These are phyloP conservation scores for Coriolopsis trogii DNA, from an alignment of 1,284 basidiomycete species.

Conservation along the genomic window DNA sequence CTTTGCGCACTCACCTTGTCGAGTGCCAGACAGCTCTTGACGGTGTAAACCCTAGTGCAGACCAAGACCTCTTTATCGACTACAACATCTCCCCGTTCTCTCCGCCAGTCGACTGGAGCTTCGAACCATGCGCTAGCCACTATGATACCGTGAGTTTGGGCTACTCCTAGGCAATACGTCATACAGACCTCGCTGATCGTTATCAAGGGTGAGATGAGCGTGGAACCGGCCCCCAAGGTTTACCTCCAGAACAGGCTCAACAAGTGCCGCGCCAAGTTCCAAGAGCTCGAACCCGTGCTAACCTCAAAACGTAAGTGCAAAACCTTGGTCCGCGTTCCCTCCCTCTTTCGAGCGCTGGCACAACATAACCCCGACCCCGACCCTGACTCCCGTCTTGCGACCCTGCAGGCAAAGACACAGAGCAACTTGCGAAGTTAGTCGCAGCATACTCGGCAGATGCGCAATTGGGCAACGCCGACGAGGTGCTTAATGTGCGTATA, in stretches of 20 bases:
- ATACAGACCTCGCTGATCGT: not conserved
- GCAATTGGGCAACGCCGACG: constrained; percentile 62
- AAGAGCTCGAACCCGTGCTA: constrained; percentile 60
- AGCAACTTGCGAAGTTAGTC: constrained; percentile 53
- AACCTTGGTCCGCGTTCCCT: not conserved
- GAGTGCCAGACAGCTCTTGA: constrained; percentile 49
- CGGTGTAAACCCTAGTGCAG: constrained; percentile 55
- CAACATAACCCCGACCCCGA: not conserved
- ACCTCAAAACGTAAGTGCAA: constrained; percentile 58
- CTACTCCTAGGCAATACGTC: not conserved
- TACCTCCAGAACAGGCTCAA: constrained; percentile 79
- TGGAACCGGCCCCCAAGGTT: constrained; percentile 70
- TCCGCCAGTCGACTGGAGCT: constrained; percentile 65
- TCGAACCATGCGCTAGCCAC: constrained; percentile 74
- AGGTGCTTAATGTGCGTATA: constrained; percentile 54
- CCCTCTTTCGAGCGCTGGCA: not conserved
- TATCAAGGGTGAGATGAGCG: constrained; percentile 59
- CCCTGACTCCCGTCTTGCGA: constrained; percentile 3
- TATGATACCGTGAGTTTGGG: constrained; percentile 68
- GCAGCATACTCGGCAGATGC: constrained; percentile 54
- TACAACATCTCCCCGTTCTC: constrained; percentile 70
- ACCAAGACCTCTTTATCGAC: constrained; percentile 73
- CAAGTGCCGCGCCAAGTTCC: constrained; percentile 57
- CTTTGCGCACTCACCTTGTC: constrained; percentile 50
- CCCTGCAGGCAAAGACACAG: constrained; percentile 55